Evolutionary conservation across 2,329 filamentous ascomycete genomes (phyloP).

Genomic region (Stagonosporopsis vannaccii): DNA sequence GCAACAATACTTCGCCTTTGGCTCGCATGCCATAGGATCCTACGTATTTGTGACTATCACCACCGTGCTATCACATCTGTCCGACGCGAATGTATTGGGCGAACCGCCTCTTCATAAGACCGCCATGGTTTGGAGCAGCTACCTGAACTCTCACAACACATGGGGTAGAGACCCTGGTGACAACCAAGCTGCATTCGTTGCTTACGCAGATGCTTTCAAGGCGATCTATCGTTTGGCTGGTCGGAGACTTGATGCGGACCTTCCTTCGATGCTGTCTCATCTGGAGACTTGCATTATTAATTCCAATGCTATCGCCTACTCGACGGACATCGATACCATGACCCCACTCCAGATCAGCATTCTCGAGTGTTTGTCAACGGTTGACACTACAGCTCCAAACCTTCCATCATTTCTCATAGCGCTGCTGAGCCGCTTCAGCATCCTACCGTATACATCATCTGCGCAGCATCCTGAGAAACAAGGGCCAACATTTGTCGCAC

Average conservation of each 20-base stretch:
- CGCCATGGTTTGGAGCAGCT: constrained; percentile 44
- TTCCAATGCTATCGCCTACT: constrained; percentile 72
- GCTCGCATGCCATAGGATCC: constrained; percentile 51
- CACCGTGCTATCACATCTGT: constrained; percentile 47
- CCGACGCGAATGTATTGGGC: constrained; percentile 31
- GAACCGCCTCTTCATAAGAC: constrained; percentile 40
- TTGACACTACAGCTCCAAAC: constrained; percentile 70
- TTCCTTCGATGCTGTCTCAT: constrained; percentile 73
- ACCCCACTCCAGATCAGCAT: constrained; percentile 76
- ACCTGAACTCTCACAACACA: constrained; percentile 37
- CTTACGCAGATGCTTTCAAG: constrained; percentile 79
- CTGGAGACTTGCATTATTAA: constrained; percentile 74
- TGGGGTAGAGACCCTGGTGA: constrained; percentile 35
- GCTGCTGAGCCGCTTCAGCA: constrained; percentile 73
- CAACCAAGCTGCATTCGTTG: constrained; percentile 83
- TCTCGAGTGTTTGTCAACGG: constrained; percentile 70
- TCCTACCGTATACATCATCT: constrained; percentile 67
- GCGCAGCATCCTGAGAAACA: constrained; percentile 31
- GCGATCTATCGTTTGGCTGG: constrained; percentile 81
- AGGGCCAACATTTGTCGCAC: constrained; percentile 84
- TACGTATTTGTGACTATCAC: constrained; percentile 53
- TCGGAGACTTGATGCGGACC: constrained; percentile 65
- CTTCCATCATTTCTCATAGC: constrained; percentile 73
- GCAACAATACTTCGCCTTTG: constrained; percentile 56
- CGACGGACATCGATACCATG: constrained; percentile 74